phyloP scores from a whole-genome alignment of 805 yeast species.

The Naumovozyma dairenensis region DNA sequence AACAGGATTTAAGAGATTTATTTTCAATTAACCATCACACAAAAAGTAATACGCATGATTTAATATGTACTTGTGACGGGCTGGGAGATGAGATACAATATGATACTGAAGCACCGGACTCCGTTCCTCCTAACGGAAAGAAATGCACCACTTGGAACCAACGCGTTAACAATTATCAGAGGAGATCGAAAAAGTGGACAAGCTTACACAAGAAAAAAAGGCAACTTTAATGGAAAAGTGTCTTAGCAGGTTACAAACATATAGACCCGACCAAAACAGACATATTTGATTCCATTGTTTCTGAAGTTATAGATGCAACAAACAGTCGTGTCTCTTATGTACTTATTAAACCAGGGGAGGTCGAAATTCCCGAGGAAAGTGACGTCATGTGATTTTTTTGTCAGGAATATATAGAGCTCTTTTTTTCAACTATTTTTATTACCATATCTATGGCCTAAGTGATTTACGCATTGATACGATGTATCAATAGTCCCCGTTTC shows the following conservation, averaged over 20 bases:
- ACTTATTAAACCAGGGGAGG: slow-evolving; percentile 18
- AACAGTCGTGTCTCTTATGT: slow-evolving; percentile 17
- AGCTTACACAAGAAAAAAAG: slow-evolving; percentile 22
- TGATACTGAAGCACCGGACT: slow-evolving; percentile 4
- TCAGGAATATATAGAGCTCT: too few relatives aligned
- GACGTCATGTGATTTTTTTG: too few relatives aligned
- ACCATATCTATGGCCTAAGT: too few relatives aligned
- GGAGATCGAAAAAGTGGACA: slow-evolving; percentile 15
- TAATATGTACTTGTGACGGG: slow-evolving; percentile 58
- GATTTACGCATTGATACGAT: too few relatives aligned
- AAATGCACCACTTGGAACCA: slow-evolving; percentile 34
- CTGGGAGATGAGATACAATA: slow-evolving; percentile 33
- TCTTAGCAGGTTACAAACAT: slow-evolving; percentile 53
- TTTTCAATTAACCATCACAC: slow-evolving; percentile 49
- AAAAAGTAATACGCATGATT: slow-evolving; percentile 64
- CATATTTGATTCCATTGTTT: slow-evolving; percentile 10
- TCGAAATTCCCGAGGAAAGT: too few relatives aligned
- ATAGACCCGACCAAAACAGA: slow-evolving; percentile 36
- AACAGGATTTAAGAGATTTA: slow-evolving; percentile 60
- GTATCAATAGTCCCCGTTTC: too few relatives aligned
- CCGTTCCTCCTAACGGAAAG: not conserved
- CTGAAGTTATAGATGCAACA: slow-evolving; percentile 11
- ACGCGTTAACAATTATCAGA: slow-evolving; percentile 42
- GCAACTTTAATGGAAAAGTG: slow-evolving; percentile 45
- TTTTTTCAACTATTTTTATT: too few relatives aligned